phyloP scores from a whole-genome alignment of 2,329 filamentous ascomycete species.

The Exophiala mesophila region DNA sequence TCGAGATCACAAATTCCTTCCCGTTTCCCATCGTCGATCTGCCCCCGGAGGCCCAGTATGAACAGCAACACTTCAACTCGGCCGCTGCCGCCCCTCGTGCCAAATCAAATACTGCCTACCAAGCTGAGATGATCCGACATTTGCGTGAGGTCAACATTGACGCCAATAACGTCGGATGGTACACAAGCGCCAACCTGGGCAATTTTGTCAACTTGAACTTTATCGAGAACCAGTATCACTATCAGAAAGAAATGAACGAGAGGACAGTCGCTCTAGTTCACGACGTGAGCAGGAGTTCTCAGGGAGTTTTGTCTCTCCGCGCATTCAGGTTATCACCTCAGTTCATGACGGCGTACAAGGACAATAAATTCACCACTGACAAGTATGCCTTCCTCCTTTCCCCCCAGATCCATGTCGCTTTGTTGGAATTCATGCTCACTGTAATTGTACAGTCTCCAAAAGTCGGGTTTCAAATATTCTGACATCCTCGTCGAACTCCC shows the following conservation, averaged over 20 bases:
- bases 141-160: conserved; percentile 97
- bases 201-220: conserved; percentile 95
- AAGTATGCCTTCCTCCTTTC: conserved; percentile 68
- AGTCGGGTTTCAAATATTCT: conserved; percentile 87
- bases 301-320: conserved; percentile 81
- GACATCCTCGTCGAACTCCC: conserved; percentile 91
- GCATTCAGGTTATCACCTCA: conserved; percentile 83
- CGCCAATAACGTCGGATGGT: conserved; percentile 97
- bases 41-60: conserved; percentile 67
- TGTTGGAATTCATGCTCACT: too few relatives aligned
- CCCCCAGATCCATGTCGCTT: too few relatives aligned
- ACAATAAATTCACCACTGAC: conserved; percentile 95
- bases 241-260: conserved; percentile 88
- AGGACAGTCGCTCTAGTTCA: conserved; percentile 84
- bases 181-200: conserved; percentile 97
- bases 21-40: conserved; percentile 82
- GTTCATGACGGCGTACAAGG: conserved; percentile 91
- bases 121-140: conserved; percentile 95
- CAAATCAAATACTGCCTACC: conserved; percentile 83
- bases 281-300: conserved; percentile 90
- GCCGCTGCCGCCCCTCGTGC: conserved; percentile 86
- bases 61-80: conserved; percentile 60
- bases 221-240: conserved; percentile 96
- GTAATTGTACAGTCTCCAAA: conserved; percentile 91
- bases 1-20: conserved; percentile 93